Percentiles rank a stretch among this genome's conserved stretches.
Evolutionary conservation across 805 yeast species (phyloP).

Genomic region (Candida tammaniensis): DNA sequence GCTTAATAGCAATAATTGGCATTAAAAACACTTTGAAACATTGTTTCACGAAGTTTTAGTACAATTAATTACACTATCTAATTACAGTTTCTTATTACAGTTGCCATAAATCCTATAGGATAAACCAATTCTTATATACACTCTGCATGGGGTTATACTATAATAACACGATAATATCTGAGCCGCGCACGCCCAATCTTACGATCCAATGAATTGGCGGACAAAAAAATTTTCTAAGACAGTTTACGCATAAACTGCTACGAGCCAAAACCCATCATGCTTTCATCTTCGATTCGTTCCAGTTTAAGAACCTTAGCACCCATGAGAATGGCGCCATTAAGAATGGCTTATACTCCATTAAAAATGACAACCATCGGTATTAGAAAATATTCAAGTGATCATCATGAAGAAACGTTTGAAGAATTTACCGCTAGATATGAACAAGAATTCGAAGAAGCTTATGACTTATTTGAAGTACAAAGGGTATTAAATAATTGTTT

Average conservation of each 20-base stretch:
- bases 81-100: no score
- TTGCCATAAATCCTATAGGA: no score
- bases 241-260: not conserved
- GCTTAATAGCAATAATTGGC: no score
- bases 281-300: conserved; percentile 41
- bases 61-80: no score
- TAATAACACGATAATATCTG: no score
- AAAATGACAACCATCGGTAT: conserved; percentile 19
- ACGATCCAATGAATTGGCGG: conserved; percentile 16
- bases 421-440: conserved; percentile 90
- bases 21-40: no score
- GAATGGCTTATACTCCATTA: conserved; percentile 1
- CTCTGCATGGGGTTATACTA: no score
- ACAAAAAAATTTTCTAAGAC: conserved; percentile 16
- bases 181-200: conserved; percentile 9
- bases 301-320: conserved; percentile 38
- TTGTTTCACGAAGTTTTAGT: no score
- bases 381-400: conserved; percentile 76
- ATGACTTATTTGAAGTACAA: conserved; percentile 50
- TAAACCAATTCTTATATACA: no score
- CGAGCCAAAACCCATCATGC: conserved; percentile 19
- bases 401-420: conserved; percentile 90
- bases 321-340: conserved; percentile 23
- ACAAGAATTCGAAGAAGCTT: conserved; percentile 79
- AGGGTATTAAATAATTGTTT: conserved; percentile 97